Conservation (phyloP, 371 early-diverging fungal species). For the Mortierella sp. region DNA sequence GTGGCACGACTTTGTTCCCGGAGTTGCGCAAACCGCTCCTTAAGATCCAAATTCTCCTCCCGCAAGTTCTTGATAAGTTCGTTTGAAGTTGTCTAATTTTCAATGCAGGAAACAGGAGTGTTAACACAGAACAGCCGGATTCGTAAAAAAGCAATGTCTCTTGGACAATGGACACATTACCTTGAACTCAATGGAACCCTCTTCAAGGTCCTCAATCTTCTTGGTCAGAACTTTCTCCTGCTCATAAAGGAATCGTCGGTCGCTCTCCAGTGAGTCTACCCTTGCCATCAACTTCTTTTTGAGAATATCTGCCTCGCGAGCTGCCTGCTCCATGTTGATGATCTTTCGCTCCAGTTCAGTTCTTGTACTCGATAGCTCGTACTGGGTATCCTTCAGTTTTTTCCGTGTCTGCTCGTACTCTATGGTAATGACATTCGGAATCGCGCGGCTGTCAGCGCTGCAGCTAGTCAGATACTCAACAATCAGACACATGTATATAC, state of each 20-base stretch:
- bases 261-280: constrained; percentile 40
- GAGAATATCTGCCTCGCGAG: constrained; percentile 29
- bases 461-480: too few species aligned
- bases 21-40: constrained; percentile 28
- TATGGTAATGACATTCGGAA: too few species aligned
- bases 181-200: constrained; percentile 33
- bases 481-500: neutral
- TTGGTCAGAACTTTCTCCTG: constrained; percentile 32
- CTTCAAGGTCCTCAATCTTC: constrained; percentile 32
- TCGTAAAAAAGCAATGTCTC: too few species aligned
- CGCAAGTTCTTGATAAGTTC: constrained; percentile 37
- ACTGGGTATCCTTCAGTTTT: constrained; percentile 43
- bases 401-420: constrained; percentile 48
- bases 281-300: constrained; percentile 36
- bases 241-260: constrained; percentile 44
- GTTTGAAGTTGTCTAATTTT: constrained; percentile 22
- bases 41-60: constrained; percentile 42
- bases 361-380: constrained; percentile 42
- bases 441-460: too few species aligned
- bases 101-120: too few species aligned
- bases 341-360: constrained; percentile 41
- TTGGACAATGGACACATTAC: constrained; percentile 16
- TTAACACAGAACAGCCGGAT: too few species aligned
- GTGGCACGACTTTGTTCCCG: constrained; percentile 39
- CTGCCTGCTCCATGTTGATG: constrained; percentile 37